Evolutionary conservation across 2,329 filamentous ascomycete genomes (phyloP), one percentile per base, ranked within the genome.

Genomic region (Pseudocercospora musae): DNA sequence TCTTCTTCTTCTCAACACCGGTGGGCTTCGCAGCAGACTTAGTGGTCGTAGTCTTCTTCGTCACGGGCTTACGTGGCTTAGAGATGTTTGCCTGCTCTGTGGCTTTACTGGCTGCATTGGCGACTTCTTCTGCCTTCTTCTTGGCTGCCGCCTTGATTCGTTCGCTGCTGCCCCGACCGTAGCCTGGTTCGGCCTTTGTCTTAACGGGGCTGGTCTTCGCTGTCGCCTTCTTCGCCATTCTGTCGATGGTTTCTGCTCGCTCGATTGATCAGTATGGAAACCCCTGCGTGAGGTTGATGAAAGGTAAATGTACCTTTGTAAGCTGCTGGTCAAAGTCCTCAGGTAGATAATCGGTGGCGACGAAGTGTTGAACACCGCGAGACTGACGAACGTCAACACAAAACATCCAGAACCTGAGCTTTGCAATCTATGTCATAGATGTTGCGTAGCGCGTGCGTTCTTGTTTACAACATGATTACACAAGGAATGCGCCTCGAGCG

Each of bases 401-500:
- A 10, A 54, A 37, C 13, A 21, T 31, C 50, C 29, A 31, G 50
- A 54, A 54, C 50, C 23, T 54, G 50, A 54, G 11, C 18, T 40
- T 54, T 33, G 18, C 52, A 54, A 54, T 54, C 52, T 54, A 54
- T 54, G 52, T 54, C 52, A 33, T 54, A 29, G n/a, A 48, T 48
- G 31, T 23, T 20, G 42, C 52, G 29, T 54, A 23, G 27, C 33
- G 33, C 33, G 33, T 37, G 33, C 59, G 53, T 60, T 44, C 56
- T 61, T 61, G 53, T 61, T 61, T 61, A 61, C 52, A 40, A 23
- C 21, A 48, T 57, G 37, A 15, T 60, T 37, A 49, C 50, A 57
- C 55, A 48, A 27, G 55, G 55, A 57, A 57, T 57, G 23, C 44
- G 44, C 44, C 25, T 27, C 33, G 25, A 23, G 56, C 31, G 37